A percentile compares a stretch with the other conserved stretches of the same genome.
phyloP scores from a whole-genome alignment of 306 rosid genomes.

The Gastrolobium villosum region DNA sequence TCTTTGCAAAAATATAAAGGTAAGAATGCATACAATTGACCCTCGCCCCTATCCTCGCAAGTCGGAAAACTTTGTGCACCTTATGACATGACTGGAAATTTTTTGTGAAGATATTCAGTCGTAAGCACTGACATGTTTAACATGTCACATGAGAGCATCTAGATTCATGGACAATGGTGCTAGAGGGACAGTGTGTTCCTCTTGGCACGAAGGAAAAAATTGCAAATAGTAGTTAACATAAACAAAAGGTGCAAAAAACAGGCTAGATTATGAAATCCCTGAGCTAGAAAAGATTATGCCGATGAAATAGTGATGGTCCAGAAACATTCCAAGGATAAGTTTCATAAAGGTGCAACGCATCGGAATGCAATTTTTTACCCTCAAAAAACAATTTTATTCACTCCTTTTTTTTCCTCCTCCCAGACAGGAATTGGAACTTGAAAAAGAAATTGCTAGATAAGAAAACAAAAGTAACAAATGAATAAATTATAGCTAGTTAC shows the following conservation, averaged over 20 bases:
- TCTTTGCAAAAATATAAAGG: too few species aligned
- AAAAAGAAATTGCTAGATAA: not conserved
- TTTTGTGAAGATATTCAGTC: too few species aligned
- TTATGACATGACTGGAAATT: too few species aligned
- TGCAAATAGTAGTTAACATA: not conserved
- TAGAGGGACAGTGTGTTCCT: not conserved
- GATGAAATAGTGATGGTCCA: not conserved
- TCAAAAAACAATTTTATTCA: not conserved
- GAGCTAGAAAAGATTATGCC: constrained; percentile 2
- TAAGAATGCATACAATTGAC: too few species aligned
- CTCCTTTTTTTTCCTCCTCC: not conserved
- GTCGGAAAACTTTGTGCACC: too few species aligned
- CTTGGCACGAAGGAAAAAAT: not conserved
- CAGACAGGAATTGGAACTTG: not conserved
- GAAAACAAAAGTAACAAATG: not conserved
- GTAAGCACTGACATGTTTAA: not conserved
- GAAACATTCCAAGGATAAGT: constrained; percentile 14
- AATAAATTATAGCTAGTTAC: not conserved
- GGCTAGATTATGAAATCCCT: not conserved
- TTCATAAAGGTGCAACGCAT: not conserved
- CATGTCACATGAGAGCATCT: not conserved
- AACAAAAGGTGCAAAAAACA: not conserved
- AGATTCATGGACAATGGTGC: not conserved
- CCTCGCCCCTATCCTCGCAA: too few species aligned
- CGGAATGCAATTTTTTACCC: not conserved